phyloP scores from a whole-genome alignment of 495 filamentous ascomycete species.

The Trichoderma asperelloides region DNA sequence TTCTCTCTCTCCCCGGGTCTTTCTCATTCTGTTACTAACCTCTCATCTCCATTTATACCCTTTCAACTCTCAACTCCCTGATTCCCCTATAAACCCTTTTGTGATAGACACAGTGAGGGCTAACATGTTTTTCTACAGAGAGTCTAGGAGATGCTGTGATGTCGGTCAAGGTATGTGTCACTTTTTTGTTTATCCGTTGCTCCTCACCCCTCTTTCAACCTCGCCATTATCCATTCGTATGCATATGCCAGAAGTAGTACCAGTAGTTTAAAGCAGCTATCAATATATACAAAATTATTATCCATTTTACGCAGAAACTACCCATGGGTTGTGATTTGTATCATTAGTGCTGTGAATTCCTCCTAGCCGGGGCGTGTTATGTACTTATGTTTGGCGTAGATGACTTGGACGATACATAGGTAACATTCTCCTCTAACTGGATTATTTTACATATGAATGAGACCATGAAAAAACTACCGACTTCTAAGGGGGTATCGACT shows the following conservation, averaged over 20 bases:
- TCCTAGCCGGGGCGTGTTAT: not conserved
- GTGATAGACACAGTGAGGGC: not conserved
- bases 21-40: not conserved
- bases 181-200: not conserved
- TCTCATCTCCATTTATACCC: not conserved
- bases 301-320: too few relatives aligned
- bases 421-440: not conserved
- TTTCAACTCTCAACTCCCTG: too few relatives aligned
- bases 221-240: not conserved
- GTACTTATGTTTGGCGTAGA: not conserved
- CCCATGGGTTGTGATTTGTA: too few relatives aligned
- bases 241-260: not conserved
- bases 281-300: not conserved
- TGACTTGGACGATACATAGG: not conserved
- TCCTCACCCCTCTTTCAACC: too few relatives aligned
- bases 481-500: not conserved
- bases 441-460: not conserved
- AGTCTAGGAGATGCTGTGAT: not conserved
- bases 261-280: not conserved
- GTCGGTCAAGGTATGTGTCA: not conserved
- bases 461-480: not conserved
- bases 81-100: not conserved
- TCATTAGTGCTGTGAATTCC: too few relatives aligned
- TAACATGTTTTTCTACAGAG: constrained; percentile 2
- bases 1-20: not conserved